Percentiles rank a stretch among this genome's conserved stretches.
Evolutionary conservation across 139 green algal genomes (phyloP).

Genomic region (Edaphochlamys debaryana): DNA sequence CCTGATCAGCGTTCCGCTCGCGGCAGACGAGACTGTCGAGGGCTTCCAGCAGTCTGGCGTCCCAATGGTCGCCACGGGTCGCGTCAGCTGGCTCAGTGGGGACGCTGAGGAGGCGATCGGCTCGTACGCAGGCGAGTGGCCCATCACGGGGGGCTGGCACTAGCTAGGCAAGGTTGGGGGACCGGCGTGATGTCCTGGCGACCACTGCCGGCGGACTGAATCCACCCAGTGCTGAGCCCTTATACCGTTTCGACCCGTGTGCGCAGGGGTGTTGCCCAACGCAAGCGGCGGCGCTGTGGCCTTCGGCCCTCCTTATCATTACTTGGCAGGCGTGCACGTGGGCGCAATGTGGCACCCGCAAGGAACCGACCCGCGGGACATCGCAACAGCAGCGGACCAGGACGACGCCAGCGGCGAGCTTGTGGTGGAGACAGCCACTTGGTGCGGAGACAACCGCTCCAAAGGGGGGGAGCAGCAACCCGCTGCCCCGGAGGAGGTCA

Average conservation of each 20-base stretch:
- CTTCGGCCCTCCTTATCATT: neutral
- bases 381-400: conserved; percentile 8
- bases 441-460: conserved; percentile 1
- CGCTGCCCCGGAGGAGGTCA: neutral
- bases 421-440: conserved; percentile 4
- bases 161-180: too few relatives aligned
- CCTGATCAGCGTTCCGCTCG: conserved; percentile 15
- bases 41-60: conserved; percentile 10
- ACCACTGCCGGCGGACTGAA: conserved; percentile 1
- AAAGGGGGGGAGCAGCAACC: neutral
- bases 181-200: too few relatives aligned
- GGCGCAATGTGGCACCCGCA: conserved; percentile 3
- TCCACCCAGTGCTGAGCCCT: conserved; percentile 2
- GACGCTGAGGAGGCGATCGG: conserved; percentile 1
- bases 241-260: neutral
- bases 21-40: neutral
- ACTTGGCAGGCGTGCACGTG: conserved; percentile 13
- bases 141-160: neutral
- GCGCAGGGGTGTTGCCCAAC: neutral
- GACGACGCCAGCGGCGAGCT: conserved; percentile 5
- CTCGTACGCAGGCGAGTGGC: neutral
- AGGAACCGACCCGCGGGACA: neutral
- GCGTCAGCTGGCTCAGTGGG: conserved; percentile 6
- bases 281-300: conserved; percentile 12
- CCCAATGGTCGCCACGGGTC: neutral